These are phyloP conservation scores for Friedmanniomyces simplex DNA, from an alignment of 495 filamentous ascomycete genomes.

Conservation along the genomic window DNA sequence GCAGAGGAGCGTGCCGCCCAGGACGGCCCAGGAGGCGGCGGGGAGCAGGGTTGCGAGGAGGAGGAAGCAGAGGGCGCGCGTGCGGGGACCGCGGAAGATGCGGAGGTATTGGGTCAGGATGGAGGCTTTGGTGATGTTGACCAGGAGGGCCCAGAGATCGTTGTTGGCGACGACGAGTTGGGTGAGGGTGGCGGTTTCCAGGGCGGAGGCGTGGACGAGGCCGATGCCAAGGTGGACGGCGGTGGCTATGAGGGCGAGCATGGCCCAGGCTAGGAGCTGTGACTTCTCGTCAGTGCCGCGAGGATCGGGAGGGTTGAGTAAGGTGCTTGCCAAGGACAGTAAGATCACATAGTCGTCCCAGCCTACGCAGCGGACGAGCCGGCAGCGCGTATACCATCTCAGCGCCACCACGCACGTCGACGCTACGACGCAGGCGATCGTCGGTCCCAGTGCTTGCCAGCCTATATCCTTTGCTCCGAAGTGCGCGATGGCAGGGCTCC, in stretches of 20 bases:
- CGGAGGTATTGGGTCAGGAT: conserved; percentile 29
- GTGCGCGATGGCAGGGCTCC: background rate
- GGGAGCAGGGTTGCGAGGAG: conserved; percentile 18
- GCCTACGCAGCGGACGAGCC: conserved; percentile 17
- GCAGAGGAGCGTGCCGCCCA: conserved; percentile 28
- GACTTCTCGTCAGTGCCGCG: background rate
- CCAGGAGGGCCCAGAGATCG: conserved; percentile 21
- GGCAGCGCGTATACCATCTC: conserved; percentile 23
- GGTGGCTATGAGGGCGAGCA: conserved; percentile 11
- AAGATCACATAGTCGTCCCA: conserved; percentile 26
- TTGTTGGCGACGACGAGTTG: conserved; percentile 27
- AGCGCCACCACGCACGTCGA: conserved; percentile 16
- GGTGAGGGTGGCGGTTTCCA: background rate
- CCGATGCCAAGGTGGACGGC: conserved; percentile 12
- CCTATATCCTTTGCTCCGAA: conserved; percentile 17
- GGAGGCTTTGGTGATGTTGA: conserved; percentile 28
- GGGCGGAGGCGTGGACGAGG: background rate
- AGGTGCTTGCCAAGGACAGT: conserved; percentile 17
- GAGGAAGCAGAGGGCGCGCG: conserved; percentile 15
- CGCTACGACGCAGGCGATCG: conserved; percentile 8
- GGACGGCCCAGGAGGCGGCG: conserved; percentile 21
- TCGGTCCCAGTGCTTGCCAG: conserved; percentile 21
- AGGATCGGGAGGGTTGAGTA: background rate
- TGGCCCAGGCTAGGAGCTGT: conserved; percentile 16
- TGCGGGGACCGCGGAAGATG: conserved; percentile 18